Evolutionary conservation across 768 basidiomycete species (phyloP), one percentile per base, ranked within the genome.

Genomic region (Crassisporium funariophilum): DNA sequence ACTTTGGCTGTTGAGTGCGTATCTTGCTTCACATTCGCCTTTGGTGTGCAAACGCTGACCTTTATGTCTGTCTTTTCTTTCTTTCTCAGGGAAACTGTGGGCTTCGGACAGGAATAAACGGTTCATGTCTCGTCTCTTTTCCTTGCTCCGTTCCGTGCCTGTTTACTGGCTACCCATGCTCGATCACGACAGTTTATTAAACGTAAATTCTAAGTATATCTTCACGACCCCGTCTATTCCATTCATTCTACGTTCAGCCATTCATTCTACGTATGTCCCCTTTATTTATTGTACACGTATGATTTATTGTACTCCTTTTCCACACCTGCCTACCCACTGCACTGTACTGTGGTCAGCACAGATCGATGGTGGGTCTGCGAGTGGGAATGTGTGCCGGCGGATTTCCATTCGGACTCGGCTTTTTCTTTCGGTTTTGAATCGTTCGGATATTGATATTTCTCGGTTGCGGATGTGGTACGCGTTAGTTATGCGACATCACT

Each of bases 1-100:
- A 95, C 94, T 3, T 76, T 95, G 52, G 93, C 93, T 44, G 90
- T 95, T 47, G 93, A 95, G 89, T 91, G 68, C 68, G 91, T 84
- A 40, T 44, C 46, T 55, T 49, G 46, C 12, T 51, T 19, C 45
- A 40, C 17, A 25, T 36, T 35, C 33, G 19, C 13, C 46, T 10
- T 16, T 12, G 37, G 11, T 16, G 10, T 35, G 49, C 12, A 34
- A 19, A 31, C 48, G 4, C 31, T 43, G 42, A 42, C 39, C 57
- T 52, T 41, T 8, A 50, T 41, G 44, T 41, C 61, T 36, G 31
- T 9, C 11, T 51, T 41, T 44, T 41, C 61, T 36, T 35, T 9
- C 11, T 46, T 47, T 50, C 50, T 11, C 59, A 88, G 89, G 73
- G 92, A 95, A 75, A 94, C 91, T 8, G 87, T 95, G 57, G 92